Conservation (phyloP, 2,329 filamentous ascomycete genomes). For the Mariannaea elegans region DNA sequence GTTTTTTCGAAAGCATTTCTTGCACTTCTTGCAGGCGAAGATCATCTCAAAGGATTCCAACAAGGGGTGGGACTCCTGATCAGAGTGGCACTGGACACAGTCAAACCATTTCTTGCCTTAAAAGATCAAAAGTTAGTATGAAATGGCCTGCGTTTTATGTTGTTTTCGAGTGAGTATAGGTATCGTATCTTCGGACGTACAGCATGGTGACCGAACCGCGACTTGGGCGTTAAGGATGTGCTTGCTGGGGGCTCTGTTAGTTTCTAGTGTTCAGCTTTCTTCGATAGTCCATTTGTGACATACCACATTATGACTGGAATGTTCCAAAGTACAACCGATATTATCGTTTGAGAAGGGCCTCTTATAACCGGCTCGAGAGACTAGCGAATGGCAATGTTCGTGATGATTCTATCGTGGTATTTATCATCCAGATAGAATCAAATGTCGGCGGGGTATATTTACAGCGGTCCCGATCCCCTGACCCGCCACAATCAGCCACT, state of each 20-base stretch:
- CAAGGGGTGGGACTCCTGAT: conserved; percentile 80
- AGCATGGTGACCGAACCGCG: conserved; percentile 93
- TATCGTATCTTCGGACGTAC: conserved; percentile 59
- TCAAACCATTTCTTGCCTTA: conserved; percentile 97
- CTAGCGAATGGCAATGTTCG: background rate
- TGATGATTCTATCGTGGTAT: background rate
- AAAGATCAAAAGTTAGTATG: conserved; percentile 3
- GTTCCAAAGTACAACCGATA: background rate
- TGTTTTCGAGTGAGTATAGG: background rate
- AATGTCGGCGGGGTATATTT: conserved; percentile 25
- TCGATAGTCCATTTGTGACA: conserved; percentile 1
- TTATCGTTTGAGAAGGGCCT: background rate
- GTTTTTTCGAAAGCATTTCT: conserved; percentile 97
- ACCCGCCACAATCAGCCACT: conserved; percentile 5
- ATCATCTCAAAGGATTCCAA: conserved; percentile 85
- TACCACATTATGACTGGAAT: conserved; percentile 48
- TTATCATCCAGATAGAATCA: conserved; percentile 11
- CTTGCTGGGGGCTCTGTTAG: conserved; percentile 69
- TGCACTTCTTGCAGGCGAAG: conserved; percentile 99
- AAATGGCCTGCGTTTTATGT: background rate
- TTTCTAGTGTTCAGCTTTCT: background rate
- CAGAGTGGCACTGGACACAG: conserved; percentile 92
- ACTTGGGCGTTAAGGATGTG: conserved; percentile 99
- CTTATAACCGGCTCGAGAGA: background rate
- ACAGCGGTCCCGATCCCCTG: conserved; percentile 19